Evolutionary conservation across 352 stramenopile genomes (phyloP), one percentile per base, ranked within the genome.

Genomic region (Pythium aristosporum): DNA sequence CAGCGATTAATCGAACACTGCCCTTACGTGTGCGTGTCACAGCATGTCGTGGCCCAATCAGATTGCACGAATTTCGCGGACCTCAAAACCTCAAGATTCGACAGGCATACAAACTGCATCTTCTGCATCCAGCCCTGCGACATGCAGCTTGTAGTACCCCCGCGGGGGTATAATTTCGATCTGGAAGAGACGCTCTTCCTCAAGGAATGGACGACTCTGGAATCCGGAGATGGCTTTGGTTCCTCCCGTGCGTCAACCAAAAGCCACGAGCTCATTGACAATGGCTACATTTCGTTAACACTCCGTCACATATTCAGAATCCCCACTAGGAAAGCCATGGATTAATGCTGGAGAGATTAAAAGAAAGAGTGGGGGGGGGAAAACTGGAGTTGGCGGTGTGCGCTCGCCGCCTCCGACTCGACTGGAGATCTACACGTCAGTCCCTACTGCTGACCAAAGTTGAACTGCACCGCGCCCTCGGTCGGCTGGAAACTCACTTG

Each of bases 401-500:
- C 2, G 13, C n/a, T n/a, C 41, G n/a, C 41, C 41, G n/a, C 41
- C 41, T 2, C 47, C 25, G 25, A 30, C 25, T 30, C 25, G 25
- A 30, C 25, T 30, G 25, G 25, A 30, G 25, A 30, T 30, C 25
- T 30, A 30, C n/a, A n/a, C 25, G 25, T 30, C 25, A 30, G 25
- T 30, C 25, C 25, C 25, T 30, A 51, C 48, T 25, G 25, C 25
- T 58, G 51, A 11, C 66, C 62, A 68, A 92, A 94, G 64, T 91
- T 76, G 70, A 94, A 94, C 58, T 88, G 73, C 58, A 88, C 71
- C 41, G 83, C 62, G 46, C 74, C 69, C 44, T 89, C 75, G 30
- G 84, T 81, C 5, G 85, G 80, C 71, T 92, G 81, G 67, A 94
- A 94, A 57, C 64, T 84, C 49, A 94, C 67, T 52, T 73, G 67